Conservation (phyloP, 1,284 basidiomycete genomes). For the Ceratobasidium sp. region DNA sequence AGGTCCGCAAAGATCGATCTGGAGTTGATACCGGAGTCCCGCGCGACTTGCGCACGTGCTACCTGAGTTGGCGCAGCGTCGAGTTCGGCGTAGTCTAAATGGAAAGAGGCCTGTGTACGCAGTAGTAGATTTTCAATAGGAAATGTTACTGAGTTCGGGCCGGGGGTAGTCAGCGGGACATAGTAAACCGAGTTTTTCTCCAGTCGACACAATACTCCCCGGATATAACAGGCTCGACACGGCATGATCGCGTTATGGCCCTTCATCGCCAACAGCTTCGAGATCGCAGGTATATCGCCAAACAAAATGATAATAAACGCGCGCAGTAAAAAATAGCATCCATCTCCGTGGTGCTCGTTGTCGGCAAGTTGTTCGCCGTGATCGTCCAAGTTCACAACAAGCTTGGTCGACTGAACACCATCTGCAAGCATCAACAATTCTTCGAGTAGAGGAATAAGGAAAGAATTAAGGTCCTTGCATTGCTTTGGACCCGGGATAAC, state of each 20-base stretch:
- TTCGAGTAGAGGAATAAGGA: constrained; percentile 51
- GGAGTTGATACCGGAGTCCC: constrained; percentile 41
- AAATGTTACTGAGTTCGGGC: background rate
- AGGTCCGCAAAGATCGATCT: constrained; percentile 46
- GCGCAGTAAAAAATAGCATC: background rate
- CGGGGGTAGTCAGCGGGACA: constrained; percentile 14
- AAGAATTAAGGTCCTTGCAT: constrained; percentile 53
- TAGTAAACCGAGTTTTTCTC: constrained; percentile 51
- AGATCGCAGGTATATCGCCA: constrained; percentile 53
- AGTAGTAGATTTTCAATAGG: constrained; percentile 30
- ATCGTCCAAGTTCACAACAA: constrained; percentile 46
- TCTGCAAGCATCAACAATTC: background rate
- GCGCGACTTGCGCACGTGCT: background rate
- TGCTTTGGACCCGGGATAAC: constrained; percentile 55
- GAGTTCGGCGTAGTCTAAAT: background rate
- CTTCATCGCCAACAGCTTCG: constrained; percentile 51
- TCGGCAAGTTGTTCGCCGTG: constrained; percentile 49
- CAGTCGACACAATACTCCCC: constrained; percentile 41
- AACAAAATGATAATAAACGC: constrained; percentile 33
- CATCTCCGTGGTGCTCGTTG: constrained; percentile 48
- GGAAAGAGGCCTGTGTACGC: constrained; percentile 21
- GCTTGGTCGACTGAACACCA: background rate
- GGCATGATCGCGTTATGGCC: constrained; percentile 52
- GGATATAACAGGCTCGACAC: constrained; percentile 53
- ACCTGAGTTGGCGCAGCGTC: background rate